Conservation (phyloP, 1,139 yeast genomes). For the Trichomonascaceae sp. region DNA sequence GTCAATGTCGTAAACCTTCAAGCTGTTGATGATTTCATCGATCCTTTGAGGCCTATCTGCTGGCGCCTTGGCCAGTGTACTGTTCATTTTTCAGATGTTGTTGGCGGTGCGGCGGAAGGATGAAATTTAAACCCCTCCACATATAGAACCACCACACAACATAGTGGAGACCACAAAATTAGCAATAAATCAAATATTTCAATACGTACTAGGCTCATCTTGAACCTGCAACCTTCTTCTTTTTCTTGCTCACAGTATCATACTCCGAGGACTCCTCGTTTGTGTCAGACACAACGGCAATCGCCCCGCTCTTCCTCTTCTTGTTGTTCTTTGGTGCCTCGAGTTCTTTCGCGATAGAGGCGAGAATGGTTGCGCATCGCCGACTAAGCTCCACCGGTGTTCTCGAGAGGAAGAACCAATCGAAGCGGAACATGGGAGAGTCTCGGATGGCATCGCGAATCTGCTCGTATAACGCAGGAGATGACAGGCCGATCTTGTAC, state of each 20-base stretch:
- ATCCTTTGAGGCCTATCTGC: constrained; percentile 28
- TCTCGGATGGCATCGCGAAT: constrained; percentile 63
- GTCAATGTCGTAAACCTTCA: constrained; percentile 34
- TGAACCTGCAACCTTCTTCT: too few species aligned
- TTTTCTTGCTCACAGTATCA: constrained; percentile 6
- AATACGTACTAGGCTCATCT: too few species aligned
- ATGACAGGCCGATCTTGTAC: constrained; percentile 61
- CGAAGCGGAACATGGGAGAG: constrained; percentile 70
- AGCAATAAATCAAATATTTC: too few species aligned
- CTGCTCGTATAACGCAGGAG: constrained; percentile 57
- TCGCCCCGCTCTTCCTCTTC: constrained; percentile 6
- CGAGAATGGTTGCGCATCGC: constrained; percentile 63
- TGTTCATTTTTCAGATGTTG: constrained; percentile 15
- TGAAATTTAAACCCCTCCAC: too few species aligned
- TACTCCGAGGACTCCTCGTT: constrained; percentile 7
- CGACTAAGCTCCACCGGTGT: constrained; percentile 76
- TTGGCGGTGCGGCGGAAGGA: too few species aligned
- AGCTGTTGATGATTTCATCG: constrained; percentile 26
- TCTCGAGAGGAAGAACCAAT: constrained; percentile 80
- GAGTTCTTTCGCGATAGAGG: constrained; percentile 67
- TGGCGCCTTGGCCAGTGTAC: constrained; percentile 23
- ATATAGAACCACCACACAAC: too few species aligned
- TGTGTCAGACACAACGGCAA: not conserved
- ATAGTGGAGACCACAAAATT: too few species aligned
- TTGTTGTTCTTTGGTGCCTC: constrained; percentile 26